Conservation (phyloP, 1,139 yeast genomes). For the Suhomyces yuchorum region DNA sequence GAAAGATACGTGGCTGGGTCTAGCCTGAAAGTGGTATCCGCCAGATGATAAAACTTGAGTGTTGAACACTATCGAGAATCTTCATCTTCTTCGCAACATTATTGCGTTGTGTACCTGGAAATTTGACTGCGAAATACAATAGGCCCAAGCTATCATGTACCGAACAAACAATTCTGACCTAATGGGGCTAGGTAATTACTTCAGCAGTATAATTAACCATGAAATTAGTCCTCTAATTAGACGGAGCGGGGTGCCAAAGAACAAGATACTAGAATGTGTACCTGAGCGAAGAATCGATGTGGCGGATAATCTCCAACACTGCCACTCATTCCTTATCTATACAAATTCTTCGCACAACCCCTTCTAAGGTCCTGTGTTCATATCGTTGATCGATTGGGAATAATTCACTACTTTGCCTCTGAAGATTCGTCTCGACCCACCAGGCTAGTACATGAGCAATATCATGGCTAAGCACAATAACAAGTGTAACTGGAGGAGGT, state of each 20-base stretch:
- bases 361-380: not conserved
- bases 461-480: not conserved
- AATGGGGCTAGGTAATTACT: not conserved
- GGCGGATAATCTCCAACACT: not conserved
- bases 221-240: not conserved
- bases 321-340: not conserved
- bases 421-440: not conserved
- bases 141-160: not conserved
- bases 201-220: not conserved
- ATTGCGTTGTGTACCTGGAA: not conserved
- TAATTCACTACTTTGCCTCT: not conserved
- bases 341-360: not conserved
- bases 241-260: not conserved
- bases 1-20: not conserved
- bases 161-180: not conserved
- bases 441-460: not conserved
- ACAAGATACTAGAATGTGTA: not conserved
- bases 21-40: not conserved
- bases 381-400: not conserved
- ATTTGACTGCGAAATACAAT: slow-evolving; percentile 3
- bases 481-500: not conserved
- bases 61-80: not conserved
- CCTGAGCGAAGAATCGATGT: not conserved
- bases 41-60: not conserved
- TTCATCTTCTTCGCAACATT: not conserved